Evolutionary conservation across 192 early-diverging fungal genomes (phyloP).

Genomic region (Rhizophagus sp.): DNA sequence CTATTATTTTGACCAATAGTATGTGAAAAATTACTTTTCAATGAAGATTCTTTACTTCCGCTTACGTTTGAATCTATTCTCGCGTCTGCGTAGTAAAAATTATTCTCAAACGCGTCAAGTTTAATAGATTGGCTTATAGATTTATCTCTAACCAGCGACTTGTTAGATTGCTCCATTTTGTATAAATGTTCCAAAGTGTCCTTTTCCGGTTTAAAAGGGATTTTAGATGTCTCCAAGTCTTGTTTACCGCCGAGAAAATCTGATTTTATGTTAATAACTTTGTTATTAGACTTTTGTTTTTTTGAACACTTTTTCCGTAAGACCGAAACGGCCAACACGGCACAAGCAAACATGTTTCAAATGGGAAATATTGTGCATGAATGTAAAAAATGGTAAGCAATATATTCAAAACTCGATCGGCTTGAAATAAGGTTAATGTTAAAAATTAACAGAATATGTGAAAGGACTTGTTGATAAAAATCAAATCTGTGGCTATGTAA

Average conservation of each 20-base stretch:
- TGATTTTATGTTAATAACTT: not conserved
- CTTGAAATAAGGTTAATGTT: too few relatives aligned
- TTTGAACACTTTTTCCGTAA: constrained; percentile 17
- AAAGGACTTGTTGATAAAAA: too few relatives aligned
- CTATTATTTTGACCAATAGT: not conserved
- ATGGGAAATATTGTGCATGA: not conserved
- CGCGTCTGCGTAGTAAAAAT: not conserved
- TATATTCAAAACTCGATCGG: not conserved
- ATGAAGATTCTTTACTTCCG: not conserved
- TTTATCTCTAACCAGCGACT: not conserved
- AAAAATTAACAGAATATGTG: too few relatives aligned
- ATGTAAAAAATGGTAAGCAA: not conserved
- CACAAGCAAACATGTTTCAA: constrained; percentile 7
- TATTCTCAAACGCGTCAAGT: not conserved
- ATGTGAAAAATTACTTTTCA: not conserved
- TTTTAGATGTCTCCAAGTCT: not conserved
- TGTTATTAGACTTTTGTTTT: not conserved
- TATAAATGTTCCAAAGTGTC: not conserved
- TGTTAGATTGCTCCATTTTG: not conserved
- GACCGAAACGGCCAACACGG: not conserved
- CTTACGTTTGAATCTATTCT: not conserved
- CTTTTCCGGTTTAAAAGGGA: not conserved
- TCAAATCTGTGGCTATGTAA: too few relatives aligned
- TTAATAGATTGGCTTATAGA: not conserved
- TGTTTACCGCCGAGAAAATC: not conserved